A percentile compares a stretch with the other conserved stretches of the same genome.
phyloP scores from a whole-genome alignment of 176 grass and related monocot species.

The Musa itinerans region DNA sequence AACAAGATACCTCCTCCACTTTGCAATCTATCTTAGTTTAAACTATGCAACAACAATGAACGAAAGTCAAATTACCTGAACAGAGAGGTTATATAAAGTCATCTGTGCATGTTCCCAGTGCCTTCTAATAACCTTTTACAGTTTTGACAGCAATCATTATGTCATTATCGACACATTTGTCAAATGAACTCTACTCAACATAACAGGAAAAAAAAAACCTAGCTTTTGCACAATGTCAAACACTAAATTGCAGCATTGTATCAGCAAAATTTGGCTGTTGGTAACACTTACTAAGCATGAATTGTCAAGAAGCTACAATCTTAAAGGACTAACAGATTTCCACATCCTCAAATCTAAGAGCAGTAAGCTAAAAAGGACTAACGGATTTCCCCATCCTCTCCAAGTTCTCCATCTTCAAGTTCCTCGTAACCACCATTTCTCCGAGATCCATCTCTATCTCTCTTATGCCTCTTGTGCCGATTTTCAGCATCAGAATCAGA shows the following conservation, averaged over 20 bases:
- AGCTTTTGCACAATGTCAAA: background rate
- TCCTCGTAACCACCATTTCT: constrained; percentile 62
- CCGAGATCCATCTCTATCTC: constrained; percentile 72
- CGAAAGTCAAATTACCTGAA: too few species aligned
- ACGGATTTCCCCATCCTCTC: constrained; percentile 87
- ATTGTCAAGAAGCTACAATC: background rate
- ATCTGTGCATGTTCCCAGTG: too few species aligned
- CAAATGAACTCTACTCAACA: background rate
- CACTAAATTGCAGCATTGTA: background rate
- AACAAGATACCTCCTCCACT: too few species aligned
- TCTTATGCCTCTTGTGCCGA: constrained; percentile 71
- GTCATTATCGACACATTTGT: background rate
- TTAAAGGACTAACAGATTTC: background rate
- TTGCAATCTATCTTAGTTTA: too few species aligned
- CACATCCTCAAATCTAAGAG: constrained; percentile 25
- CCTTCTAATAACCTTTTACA: too few species aligned
- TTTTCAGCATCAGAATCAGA: constrained; percentile 82
- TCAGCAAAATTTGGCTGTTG: background rate
- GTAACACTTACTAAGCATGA: background rate
- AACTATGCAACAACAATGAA: too few species aligned
- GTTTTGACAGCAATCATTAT: background rate
- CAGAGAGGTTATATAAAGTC: too few species aligned
- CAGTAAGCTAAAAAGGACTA: constrained; percentile 35
- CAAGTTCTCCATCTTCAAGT: constrained; percentile 96
- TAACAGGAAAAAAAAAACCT: too few species aligned